phyloP scores from a whole-genome alignment of 345 rosid genomes.

The Lumnitzera littorea region DNA sequence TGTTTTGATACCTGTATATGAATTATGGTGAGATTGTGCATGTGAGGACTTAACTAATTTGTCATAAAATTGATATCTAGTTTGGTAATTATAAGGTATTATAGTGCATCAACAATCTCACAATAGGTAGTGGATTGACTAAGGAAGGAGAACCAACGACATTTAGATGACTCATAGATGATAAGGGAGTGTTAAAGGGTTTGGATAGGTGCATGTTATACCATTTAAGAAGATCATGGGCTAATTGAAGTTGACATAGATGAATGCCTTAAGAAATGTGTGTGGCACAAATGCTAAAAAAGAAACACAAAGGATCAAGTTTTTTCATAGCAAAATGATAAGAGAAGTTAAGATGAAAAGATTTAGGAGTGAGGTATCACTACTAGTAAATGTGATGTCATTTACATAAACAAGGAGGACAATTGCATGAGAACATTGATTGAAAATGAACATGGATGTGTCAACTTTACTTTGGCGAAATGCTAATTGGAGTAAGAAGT shows the following conservation, averaged over 20 bases:
- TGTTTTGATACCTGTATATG: no score
- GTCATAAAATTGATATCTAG: no score
- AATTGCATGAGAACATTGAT: neutral
- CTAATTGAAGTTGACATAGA: neutral
- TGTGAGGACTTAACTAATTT: no score
- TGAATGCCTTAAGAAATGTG: neutral
- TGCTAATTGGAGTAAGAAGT: neutral
- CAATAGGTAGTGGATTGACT: no score
- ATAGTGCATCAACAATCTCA: no score
- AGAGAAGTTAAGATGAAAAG: neutral
- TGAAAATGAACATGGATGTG: neutral
- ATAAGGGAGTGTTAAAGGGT: no score
- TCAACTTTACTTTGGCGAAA: neutral
- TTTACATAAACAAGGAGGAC: neutral
- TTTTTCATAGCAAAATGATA: neutral
- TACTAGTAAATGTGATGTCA: neutral
- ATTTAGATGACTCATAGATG: no score
- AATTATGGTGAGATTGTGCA: no score
- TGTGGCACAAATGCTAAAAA: neutral
- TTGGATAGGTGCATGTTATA: no score
- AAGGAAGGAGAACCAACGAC: no score
- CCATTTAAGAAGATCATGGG: no score
- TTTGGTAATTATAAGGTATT: no score
- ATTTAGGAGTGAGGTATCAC: neutral
- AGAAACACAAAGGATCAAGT: neutral